phyloP scores from a whole-genome alignment of 2,329 filamentous ascomycete species.

The Clathrospora elynae region DNA sequence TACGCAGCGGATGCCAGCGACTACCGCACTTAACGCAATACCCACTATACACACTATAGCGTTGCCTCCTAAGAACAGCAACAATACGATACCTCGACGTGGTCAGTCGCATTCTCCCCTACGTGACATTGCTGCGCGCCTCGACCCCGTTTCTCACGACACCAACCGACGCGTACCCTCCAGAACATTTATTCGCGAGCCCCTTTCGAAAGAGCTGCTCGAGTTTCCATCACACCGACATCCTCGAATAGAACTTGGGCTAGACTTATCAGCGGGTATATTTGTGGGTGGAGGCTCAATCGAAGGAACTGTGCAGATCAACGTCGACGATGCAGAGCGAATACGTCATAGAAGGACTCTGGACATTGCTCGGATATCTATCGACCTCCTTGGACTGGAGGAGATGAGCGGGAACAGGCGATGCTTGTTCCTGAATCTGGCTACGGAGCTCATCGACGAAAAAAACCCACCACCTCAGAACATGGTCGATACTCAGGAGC shows the following conservation, averaged over 20 bases:
- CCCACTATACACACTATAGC: slow-evolving; percentile 25
- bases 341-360: slow-evolving; percentile 52
- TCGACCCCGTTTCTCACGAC: slow-evolving; percentile 53
- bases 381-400: slow-evolving; percentile 60
- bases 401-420: slow-evolving; percentile 54
- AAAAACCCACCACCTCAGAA: slow-evolving; percentile 57
- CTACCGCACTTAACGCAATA: slow-evolving; percentile 12
- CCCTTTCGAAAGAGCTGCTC: slow-evolving; percentile 55
- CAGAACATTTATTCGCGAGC: slow-evolving; percentile 56
- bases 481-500: slow-evolving; percentile 55
- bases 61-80: slow-evolving; percentile 30
- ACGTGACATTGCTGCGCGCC: slow-evolving; percentile 49
- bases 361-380: slow-evolving; percentile 55
- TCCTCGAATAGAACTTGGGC: slow-evolving; percentile 55
- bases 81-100: slow-evolving; percentile 50
- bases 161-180: slow-evolving; percentile 52
- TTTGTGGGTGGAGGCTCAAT: slow-evolving; percentile 62
- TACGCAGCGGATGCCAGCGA: slow-evolving; percentile 22
- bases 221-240: slow-evolving; percentile 57
- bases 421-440: slow-evolving; percentile 58
- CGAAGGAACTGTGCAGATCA: slow-evolving; percentile 57
- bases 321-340: slow-evolving; percentile 55
- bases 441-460: slow-evolving; percentile 57
- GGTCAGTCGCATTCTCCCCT: slow-evolving; percentile 57
- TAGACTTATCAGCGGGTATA: slow-evolving; percentile 57